Evolutionary conservation across 345 rosid genomes (phyloP).

Genomic region (Pistacia vera): DNA sequence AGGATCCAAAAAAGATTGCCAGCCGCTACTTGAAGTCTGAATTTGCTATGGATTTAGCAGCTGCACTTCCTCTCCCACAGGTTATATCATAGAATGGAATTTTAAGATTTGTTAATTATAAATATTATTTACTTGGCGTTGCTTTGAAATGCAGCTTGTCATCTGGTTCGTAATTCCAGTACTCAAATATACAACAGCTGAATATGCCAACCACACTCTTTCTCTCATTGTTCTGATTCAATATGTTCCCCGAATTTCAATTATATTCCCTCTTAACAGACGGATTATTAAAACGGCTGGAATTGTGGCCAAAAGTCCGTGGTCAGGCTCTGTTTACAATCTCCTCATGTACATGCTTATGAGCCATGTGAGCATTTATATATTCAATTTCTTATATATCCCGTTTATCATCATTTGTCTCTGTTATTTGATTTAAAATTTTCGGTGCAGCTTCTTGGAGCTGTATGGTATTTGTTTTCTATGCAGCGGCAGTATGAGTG

Average conservation of each 20-base stretch:
- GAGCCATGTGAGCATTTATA: constrained; percentile 54
- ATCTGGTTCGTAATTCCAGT: constrained; percentile 75
- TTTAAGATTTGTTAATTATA: no score
- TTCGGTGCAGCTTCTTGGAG: constrained; percentile 66
- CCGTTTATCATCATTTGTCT: no score
- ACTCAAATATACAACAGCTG: constrained; percentile 40
- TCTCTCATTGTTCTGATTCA: constrained; percentile 74
- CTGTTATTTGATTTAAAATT: background rate
- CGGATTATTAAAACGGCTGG: constrained; percentile 86
- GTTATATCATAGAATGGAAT: constrained; percentile 22
- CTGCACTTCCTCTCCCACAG: constrained; percentile 92
- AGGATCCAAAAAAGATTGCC: constrained; percentile 66
- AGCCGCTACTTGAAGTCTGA: constrained; percentile 58
- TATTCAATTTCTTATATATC: no score
- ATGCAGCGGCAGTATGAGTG: constrained; percentile 69
- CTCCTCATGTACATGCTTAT: constrained; percentile 67
- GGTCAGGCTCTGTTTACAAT: constrained; percentile 92
- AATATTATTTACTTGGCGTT: background rate
- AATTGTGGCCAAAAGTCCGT: constrained; percentile 77
- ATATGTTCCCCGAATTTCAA: constrained; percentile 70
- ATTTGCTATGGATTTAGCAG: constrained; percentile 63
- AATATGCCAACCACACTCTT: constrained; percentile 60
- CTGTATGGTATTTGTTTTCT: constrained; percentile 77
- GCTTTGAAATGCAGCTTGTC: constrained; percentile 50
- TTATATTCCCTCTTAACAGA: constrained; percentile 70